Evolutionary conservation across 129 eudicot species (phyloP), one percentile per base, ranked within the genome.

Genomic region (Apium graveolens): DNA sequence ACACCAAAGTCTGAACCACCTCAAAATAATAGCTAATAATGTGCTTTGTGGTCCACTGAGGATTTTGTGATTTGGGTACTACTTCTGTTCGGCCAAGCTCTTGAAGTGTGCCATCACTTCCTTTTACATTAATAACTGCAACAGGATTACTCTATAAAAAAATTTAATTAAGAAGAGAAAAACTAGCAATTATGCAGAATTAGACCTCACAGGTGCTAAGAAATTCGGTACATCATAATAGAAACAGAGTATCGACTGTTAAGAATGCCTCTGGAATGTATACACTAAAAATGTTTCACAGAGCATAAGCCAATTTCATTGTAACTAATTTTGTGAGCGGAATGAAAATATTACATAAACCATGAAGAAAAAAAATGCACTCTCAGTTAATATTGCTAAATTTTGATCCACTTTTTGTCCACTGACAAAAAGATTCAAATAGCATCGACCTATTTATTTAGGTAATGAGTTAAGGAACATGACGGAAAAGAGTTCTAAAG

Each of bases 51-150:
- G 92, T 95, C 98, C 98, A 95, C 71, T 81, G 89, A 34, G 98
- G 98, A 82, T 80, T 86, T 78, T 90, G 78, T 53, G 96, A 90
- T 74, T 95, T 90, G 78, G 90, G 65, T 68, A 95, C 87, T 63
- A 91, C 96, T 91, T 95, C 96, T 37, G 98, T 95, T 26, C 98
- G 97, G 11, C 91, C 94, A 84, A 95, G 77, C 88, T 95, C 98
- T 87, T 92, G 92, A 81, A 95, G 91, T 42, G 88, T 75, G 63
- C 94, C 94, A 81, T 95, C 97, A 65, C 87, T 83, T 87, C 89
- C 89, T 86, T 86, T 95, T 76, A 81, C 74, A 81, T 88, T 90
- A 48, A 92, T 75, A 76, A 92, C 97, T 77, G 86, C 91, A 92
- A 95, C 87, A 62, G 99, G 99, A 87, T 95, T 97, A 86, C 97